Evolutionary conservation across 495 filamentous ascomycete species (phyloP).

Genomic region (Tirmania nivea): DNA sequence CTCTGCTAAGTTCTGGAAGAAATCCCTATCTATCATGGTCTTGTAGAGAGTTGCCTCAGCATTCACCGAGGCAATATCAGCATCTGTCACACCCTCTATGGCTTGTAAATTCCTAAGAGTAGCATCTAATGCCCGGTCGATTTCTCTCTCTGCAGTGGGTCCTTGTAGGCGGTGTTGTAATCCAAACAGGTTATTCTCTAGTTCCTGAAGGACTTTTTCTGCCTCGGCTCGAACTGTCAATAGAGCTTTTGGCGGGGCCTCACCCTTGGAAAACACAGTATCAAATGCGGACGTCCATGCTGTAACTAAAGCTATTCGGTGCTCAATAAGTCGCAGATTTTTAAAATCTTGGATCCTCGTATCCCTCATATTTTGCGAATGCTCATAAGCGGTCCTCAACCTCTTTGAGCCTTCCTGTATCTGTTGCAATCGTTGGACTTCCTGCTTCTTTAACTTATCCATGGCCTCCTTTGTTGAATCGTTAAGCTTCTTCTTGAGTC

Average conservation of each 20-base stretch:
- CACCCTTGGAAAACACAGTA: constrained; percentile 46
- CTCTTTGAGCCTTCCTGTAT: constrained; percentile 64
- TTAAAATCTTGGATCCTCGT: constrained; percentile 64
- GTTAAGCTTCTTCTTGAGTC: constrained; percentile 77
- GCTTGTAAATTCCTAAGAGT: constrained; percentile 56
- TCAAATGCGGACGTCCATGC: constrained; percentile 92
- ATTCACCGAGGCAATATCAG: constrained; percentile 47
- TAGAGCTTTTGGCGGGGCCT: constrained; percentile 41
- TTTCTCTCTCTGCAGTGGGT: constrained; percentile 61
- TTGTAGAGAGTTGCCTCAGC: constrained; percentile 71
- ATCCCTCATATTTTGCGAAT: constrained; percentile 53
- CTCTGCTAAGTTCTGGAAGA: constrained; percentile 52
- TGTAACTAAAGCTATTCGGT: constrained; percentile 60
- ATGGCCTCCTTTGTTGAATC: constrained; percentile 73
- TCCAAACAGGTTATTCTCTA: constrained; percentile 74
- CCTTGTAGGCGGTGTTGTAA: constrained; percentile 62
- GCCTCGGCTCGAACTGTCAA: constrained; percentile 67
- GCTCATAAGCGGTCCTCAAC: constrained; percentile 64
- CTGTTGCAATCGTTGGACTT: constrained; percentile 55
- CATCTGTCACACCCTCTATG: constrained; percentile 45
- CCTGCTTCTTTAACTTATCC: constrained; percentile 71
- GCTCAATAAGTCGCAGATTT: constrained; percentile 61
- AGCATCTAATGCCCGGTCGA: constrained; percentile 73
- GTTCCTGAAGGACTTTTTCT: constrained; percentile 63
- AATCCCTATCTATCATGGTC: constrained; percentile 62